These are phyloP conservation scores for Lunularia cruciata DNA, from an alignment of 225 moss, liverwort and hornwort genomes.

Conservation along the genomic window DNA sequence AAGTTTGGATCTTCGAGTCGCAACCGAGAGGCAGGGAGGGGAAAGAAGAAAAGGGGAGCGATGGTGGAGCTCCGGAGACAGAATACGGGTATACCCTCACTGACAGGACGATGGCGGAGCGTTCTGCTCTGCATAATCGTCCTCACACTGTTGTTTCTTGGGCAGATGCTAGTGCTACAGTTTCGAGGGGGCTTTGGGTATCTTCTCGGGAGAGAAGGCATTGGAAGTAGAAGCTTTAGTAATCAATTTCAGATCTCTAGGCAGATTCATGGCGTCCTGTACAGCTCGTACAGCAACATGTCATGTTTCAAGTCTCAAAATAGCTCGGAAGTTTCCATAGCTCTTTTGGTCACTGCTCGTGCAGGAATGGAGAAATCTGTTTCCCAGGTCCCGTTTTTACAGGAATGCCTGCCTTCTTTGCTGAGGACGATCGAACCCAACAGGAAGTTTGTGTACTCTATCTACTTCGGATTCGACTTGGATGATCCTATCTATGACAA, in stretches of 20 bases:
- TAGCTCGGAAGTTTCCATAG: neutral
- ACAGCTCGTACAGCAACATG: neutral
- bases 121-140: constrained; percentile 6
- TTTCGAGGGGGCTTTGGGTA: neutral
- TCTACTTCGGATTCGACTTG: constrained; percentile 24
- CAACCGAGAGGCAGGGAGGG: no score
- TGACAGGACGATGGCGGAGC: constrained; percentile 13
- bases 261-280: neutral
- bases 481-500: constrained; percentile 26
- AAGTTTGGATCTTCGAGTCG: no score
- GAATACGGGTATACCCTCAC: neutral
- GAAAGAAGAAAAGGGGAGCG: no score
- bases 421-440: constrained; percentile 6
- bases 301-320: neutral
- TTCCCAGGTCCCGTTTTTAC: constrained; percentile 10
- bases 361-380: constrained; percentile 13
- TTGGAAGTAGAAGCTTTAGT: neutral
- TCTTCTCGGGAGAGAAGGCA: no score
- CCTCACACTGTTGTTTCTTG: constrained; percentile 4
- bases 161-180: constrained; percentile 14
- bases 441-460: neutral
- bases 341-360: constrained; percentile 15
- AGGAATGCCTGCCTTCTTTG: constrained; percentile 21
- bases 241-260: neutral
- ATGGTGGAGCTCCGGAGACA: constrained; percentile 17